Percentiles rank a stretch among this genome's conserved stretches.
Evolutionary conservation across 208 protist species (phyloP).

Genomic region (Entamoeba histolytica): DNA sequence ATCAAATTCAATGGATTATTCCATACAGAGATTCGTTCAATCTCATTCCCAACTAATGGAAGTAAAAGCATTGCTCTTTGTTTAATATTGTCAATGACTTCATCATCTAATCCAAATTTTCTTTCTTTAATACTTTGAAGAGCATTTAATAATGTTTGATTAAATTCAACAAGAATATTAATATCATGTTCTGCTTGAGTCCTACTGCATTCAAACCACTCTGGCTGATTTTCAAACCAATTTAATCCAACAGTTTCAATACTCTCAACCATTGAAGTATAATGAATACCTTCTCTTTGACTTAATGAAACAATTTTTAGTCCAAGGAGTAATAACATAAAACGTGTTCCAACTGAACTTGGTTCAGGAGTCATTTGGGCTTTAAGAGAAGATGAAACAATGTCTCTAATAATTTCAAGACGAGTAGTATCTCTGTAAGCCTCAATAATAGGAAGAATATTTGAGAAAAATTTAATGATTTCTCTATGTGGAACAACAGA

Average conservation of each 20-base stretch:
- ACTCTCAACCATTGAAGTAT: neutral
- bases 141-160: neutral
- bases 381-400: neutral
- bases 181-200: neutral
- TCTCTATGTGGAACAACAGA: neutral
- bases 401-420: neutral
- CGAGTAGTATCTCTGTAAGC: neutral
- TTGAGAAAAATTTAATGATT: neutral
- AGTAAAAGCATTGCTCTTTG: neutral
- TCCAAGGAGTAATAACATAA: neutral
- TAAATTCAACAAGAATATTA: neutral
- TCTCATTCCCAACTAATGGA: neutral
- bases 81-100: neutral
- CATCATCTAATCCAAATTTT: neutral
- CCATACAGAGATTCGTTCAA: neutral
- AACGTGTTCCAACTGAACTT: neutral
- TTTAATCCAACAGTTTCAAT: neutral
- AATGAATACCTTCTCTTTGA: neutral
- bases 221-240: neutral
- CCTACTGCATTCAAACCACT: neutral
- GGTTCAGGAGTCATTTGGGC: neutral
- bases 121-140: neutral
- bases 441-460: neutral
- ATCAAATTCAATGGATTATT: neutral
- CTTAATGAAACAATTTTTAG: neutral